These are phyloP conservation scores for Chlorella vulgaris DNA, from an alignment of 139 green algal species.

Conservation along the genomic window DNA sequence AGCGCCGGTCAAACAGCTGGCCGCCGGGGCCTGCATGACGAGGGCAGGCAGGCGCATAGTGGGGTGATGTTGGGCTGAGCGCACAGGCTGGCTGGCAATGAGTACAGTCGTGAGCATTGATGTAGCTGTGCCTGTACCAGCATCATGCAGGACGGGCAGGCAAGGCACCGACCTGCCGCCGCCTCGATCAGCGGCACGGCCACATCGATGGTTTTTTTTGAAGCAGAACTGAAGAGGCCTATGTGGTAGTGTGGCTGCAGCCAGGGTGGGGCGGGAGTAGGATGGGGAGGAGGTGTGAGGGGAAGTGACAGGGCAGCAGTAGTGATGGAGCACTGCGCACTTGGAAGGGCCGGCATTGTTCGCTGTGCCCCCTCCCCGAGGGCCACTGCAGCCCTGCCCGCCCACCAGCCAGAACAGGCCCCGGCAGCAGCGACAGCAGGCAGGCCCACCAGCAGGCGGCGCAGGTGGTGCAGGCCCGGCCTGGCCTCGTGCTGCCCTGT, in stretches of 20 bases:
- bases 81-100: neutral
- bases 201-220: conserved; percentile 31
- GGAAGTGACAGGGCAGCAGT: neutral
- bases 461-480: conserved; percentile 55
- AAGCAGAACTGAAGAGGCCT: conserved; percentile 57
- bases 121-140: neutral
- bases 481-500: conserved; percentile 47
- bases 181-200: conserved; percentile 45
- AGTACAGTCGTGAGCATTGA: neutral
- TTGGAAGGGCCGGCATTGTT: neutral
- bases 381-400: neutral
- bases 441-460: conserved; percentile 40
- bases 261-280: neutral
- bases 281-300: neutral
- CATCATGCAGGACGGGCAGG: neutral
- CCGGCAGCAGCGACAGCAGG: neutral
- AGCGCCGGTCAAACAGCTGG: conserved; percentile 40
- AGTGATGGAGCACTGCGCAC: neutral
- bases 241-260: conserved; percentile 52
- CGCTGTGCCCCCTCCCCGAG: neutral
- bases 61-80: neutral
- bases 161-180: neutral
- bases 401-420: neutral
- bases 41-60: neutral
- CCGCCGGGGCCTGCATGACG: neutral